Evolutionary conservation across 2,329 filamentous ascomycete genomes (phyloP), one percentile per base, ranked within the genome.

Genomic region (Microcyclosporella mali): DNA sequence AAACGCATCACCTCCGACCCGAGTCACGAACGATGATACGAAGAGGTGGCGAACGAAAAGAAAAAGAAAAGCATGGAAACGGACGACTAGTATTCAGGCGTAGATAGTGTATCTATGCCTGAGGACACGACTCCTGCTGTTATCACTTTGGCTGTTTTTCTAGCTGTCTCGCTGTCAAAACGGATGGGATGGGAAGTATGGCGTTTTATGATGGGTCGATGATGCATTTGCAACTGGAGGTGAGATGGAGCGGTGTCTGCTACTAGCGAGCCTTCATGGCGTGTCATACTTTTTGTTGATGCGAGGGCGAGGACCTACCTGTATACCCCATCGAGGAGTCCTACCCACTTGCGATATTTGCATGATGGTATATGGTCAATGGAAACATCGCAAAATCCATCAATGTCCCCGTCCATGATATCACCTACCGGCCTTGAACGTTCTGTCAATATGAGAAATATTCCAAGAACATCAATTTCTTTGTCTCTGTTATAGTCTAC

Each of bases 1-100:
- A 97, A 77, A 87, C 67, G 72, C 41, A 31, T 47, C 37, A 28
- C 35, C 19, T 17, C 66, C 61, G 45, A 40, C 41, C 36, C 34
- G 51, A 39, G 30, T 21, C 21, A 25, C 21, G 21, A 25, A 25
- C 21, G n/a, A n/a, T n/a, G n/a, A n/a, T n/a, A n/a, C n/a, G n/a
- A n/a, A n/a, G n/a, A n/a, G n/a, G n/a, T n/a, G n/a, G 41, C 36
- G 36, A 27, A 14, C 12, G 19, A 30, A 16, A 17, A n/a, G 18
- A 38, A 38, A 27, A 30, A 10, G 6, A 38, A 31, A 14, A 33
- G 30, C 16, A 33, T 17, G 30, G 18, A 37, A 21, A 11, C 15
- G 17, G 28, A 30, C 14, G 37, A n/a, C 18, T 30, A 33, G 31
- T 18, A 14, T 36, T 28, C 30, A 31, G 19, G 30, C 21, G 19